A percentile compares a stretch with the other conserved stretches of the same genome.
These are phyloP conservation scores for Forsythia suspensa DNA, from an alignment of 257 asterid species.

Conservation along the genomic window DNA sequence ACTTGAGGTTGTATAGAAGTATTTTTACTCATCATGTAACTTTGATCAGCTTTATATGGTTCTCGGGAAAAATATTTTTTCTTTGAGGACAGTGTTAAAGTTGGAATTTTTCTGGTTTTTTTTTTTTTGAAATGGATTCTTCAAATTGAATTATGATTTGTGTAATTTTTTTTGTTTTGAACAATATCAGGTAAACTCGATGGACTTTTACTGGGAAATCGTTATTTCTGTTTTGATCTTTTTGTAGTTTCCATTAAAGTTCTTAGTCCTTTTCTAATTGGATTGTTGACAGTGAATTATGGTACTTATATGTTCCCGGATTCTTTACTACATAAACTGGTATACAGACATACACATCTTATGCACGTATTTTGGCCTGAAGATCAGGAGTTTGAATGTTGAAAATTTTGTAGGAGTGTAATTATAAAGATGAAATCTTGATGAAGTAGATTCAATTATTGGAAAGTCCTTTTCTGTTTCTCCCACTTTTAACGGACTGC, in stretches of 20 bases:
- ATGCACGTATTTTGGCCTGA: not conserved
- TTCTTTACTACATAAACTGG: too few species aligned
- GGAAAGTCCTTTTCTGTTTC: not conserved
- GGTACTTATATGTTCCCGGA: too few species aligned
- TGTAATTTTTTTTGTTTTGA: not conserved
- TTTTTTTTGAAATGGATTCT: not conserved
- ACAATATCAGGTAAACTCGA: not conserved
- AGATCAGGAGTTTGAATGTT: not conserved
- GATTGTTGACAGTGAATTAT: not conserved
- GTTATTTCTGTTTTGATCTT: not conserved
- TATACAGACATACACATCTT: not conserved
- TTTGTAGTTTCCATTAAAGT: not conserved
- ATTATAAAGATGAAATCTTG: not conserved
- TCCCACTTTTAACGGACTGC: not conserved
- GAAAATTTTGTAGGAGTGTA: not conserved
- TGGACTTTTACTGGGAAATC: not conserved
- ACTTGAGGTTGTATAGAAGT: not conserved
- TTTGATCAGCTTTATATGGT: not conserved
- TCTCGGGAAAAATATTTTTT: not conserved
- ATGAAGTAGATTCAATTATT: not conserved
- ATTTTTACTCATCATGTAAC: not conserved
- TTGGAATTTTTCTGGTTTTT: not conserved
- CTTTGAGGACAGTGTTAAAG: not conserved
- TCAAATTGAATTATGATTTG: not conserved
- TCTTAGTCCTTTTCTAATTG: not conserved